Evolutionary conservation across 176 grass and related monocot species (phyloP).

Genomic region (Cymbopogon citratus): DNA sequence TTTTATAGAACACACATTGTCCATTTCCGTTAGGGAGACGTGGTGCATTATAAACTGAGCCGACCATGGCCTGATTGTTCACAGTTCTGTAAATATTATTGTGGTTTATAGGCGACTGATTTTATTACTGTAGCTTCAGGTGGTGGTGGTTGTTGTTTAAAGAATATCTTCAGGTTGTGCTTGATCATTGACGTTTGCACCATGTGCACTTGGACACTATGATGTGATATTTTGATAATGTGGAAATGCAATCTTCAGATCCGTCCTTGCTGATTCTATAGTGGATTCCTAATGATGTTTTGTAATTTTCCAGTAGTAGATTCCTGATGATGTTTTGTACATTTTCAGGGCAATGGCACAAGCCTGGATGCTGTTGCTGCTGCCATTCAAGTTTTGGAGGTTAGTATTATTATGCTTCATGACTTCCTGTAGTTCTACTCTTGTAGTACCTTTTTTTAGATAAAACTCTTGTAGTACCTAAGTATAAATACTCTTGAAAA

Average conservation of each 20-base stretch:
- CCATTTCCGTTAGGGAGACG: neutral
- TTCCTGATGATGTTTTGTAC: constrained; percentile 19
- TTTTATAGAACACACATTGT: too few species aligned
- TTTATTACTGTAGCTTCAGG: neutral
- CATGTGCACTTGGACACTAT: neutral
- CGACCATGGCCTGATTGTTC: neutral
- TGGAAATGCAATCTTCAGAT: neutral
- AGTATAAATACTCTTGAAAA: neutral
- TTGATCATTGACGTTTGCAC: neutral
- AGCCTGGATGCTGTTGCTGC: constrained; percentile 81
- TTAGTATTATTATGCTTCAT: constrained; percentile 1
- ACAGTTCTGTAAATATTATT: neutral
- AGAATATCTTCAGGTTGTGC: neutral
- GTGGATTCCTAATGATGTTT: constrained; percentile 19
- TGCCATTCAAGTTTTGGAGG: constrained; percentile 84
- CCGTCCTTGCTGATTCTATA: neutral
- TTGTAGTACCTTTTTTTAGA: neutral
- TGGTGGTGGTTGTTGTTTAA: neutral
- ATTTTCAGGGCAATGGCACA: constrained; percentile 53
- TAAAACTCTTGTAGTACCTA: neutral
- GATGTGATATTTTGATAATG: neutral
- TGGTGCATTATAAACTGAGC: neutral
- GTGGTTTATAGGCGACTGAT: neutral
- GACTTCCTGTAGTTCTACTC: neutral
- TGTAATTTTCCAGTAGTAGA: neutral